These are phyloP conservation scores for Ehretia macrophylla DNA, from an alignment of 257 asterid genomes.

Conservation along the genomic window DNA sequence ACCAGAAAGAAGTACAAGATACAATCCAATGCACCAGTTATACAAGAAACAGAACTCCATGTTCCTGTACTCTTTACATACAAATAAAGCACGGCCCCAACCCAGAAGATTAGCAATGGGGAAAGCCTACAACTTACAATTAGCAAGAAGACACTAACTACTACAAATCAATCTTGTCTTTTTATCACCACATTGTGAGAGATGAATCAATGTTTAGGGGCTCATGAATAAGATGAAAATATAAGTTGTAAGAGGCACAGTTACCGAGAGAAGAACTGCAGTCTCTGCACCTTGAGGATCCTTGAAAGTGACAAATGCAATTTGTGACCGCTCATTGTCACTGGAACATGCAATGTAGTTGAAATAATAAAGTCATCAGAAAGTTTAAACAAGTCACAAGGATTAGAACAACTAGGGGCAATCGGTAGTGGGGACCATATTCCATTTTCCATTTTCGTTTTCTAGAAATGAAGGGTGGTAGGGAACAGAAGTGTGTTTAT, in stretches of 20 bases:
- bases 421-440: no score
- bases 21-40: not conserved
- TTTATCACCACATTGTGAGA: not conserved
- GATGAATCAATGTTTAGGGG: not conserved
- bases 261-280: constrained; percentile 34
- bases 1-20: not conserved
- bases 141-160: not conserved
- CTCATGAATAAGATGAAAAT: not conserved
- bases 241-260: not conserved
- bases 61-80: not conserved
- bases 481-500: no score
- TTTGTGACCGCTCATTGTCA: constrained; percentile 26
- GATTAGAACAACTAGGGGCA: no score
- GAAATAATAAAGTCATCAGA: not conserved
- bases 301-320: constrained; percentile 29
- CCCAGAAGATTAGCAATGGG: not conserved
- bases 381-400: not conserved
- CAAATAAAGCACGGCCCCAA: not conserved
- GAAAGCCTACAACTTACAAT: not conserved
- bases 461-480: no score
- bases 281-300: constrained; percentile 36
- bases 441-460: no score
- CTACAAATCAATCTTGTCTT: no score
- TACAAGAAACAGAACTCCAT: not conserved
- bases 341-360: constrained; percentile 5